Conservation (phyloP, 2,329 filamentous ascomycete species). For the Endoconidiophora laricicola region DNA sequence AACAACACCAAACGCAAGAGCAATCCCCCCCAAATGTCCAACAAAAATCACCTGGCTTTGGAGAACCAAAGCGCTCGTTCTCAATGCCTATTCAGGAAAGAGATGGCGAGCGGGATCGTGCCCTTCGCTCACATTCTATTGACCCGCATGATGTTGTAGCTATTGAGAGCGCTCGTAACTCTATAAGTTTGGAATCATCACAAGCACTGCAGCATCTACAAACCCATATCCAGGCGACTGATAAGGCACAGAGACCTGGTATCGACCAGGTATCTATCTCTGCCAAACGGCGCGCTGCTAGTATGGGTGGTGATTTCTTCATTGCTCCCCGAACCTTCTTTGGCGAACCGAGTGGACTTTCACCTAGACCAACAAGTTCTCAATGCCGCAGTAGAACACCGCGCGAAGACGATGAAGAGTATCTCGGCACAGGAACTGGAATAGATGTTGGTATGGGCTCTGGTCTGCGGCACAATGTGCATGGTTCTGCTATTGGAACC, state of each 20-base stretch:
- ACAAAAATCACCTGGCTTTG: background rate
- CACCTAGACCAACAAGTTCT: slow-evolving; percentile 43
- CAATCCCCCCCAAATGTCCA: background rate
- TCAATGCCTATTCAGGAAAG: slow-evolving; percentile 45
- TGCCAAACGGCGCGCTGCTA: slow-evolving; percentile 10
- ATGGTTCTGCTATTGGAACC: slow-evolving; percentile 32
- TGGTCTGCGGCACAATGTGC: slow-evolving; percentile 19
- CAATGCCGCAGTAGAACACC: slow-evolving; percentile 32
- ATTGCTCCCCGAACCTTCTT: slow-evolving; percentile 4
- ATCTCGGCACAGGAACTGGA: slow-evolving; percentile 14
- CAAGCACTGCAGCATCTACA: background rate
- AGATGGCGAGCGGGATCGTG: slow-evolving; percentile 43
- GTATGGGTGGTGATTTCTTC: slow-evolving; percentile 7
- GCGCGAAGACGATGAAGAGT: slow-evolving; percentile 25
- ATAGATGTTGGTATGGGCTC: background rate
- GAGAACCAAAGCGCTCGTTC: slow-evolving; percentile 35
- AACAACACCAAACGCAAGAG: background rate
- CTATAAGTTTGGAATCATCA: slow-evolving; percentile 28
- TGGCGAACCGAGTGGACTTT: slow-evolving; percentile 27
- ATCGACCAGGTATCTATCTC: background rate
- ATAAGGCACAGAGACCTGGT: background rate
- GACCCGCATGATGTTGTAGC: slow-evolving; percentile 37
- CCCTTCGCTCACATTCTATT: slow-evolving; percentile 44
- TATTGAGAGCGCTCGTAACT: slow-evolving; percentile 37
- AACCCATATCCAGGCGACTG: background rate